Conservation (phyloP, 345 rosid species). For the Acer yangbiense region DNA sequence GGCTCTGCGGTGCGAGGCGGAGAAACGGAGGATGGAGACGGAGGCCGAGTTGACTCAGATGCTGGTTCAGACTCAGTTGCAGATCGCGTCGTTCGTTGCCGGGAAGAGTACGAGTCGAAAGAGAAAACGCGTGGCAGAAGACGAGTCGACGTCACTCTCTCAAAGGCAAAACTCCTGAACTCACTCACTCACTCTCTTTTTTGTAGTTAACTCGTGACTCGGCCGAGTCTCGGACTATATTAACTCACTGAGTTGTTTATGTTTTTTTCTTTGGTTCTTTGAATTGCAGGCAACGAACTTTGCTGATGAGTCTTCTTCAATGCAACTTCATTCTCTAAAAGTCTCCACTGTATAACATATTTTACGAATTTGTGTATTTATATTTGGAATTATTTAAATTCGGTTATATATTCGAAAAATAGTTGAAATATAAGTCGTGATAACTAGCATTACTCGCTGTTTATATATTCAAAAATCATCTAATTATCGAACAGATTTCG, state of each 20-base stretch:
- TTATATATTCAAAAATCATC: too few species aligned
- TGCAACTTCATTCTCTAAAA: slow-evolving; percentile 37
- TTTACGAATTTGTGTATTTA: too few species aligned
- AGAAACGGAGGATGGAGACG: slow-evolving; percentile 47
- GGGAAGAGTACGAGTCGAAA: slow-evolving; percentile 32
- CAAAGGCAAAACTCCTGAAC: slow-evolving; percentile 24
- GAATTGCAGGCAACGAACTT: slow-evolving; percentile 41
- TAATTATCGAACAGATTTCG: too few species aligned
- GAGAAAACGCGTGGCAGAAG: slow-evolving; percentile 50
- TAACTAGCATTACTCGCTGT: too few species aligned
- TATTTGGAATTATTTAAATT: too few species aligned
- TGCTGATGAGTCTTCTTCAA: slow-evolving; percentile 44
- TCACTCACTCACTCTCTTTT: neutral
- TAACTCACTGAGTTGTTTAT: neutral
- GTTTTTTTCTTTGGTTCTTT: neutral
- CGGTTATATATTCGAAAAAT: too few species aligned
- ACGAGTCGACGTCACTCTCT: slow-evolving; percentile 24
- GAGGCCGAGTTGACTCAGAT: slow-evolving; percentile 58
- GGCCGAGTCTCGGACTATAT: neutral
- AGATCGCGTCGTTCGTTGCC: slow-evolving; percentile 39
- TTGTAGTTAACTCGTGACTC: neutral
- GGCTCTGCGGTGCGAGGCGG: slow-evolving; percentile 49
- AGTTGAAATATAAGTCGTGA: too few species aligned
- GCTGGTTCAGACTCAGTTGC: slow-evolving; percentile 53
- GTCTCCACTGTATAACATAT: neutral